Percentiles rank a stretch among this genome's conserved stretches.
Evolutionary conservation across 352 stramenopile species (phyloP).

Genomic region (Phytophthora sp.): DNA sequence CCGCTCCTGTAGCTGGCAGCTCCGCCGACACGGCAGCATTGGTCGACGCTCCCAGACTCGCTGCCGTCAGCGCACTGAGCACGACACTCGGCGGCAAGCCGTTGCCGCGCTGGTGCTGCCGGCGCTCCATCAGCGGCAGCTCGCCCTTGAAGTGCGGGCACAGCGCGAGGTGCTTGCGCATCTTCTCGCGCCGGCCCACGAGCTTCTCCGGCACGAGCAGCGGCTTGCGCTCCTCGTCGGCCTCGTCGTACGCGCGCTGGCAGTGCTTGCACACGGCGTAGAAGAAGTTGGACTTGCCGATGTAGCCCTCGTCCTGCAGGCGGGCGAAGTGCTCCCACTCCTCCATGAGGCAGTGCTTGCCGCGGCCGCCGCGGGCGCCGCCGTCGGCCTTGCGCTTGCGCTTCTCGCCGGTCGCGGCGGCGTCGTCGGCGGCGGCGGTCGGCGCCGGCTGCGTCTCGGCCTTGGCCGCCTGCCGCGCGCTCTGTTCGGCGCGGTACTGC

Average conservation of each 20-base stretch:
- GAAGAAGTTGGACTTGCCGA: constrained; percentile 87
- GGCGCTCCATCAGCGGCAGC: constrained; percentile 59
- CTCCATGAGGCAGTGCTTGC: constrained; percentile 86
- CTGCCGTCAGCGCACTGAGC: constrained; percentile 15
- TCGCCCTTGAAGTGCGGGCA: constrained; percentile 74
- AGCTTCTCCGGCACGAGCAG: constrained; percentile 64
- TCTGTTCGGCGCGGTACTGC: constrained; percentile 71
- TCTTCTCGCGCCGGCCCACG: constrained; percentile 77
- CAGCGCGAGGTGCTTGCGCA: constrained; percentile 72
- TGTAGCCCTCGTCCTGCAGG: constrained; percentile 79
- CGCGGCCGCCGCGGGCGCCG: constrained; percentile 49
- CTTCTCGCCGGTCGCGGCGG: constrained; percentile 33
- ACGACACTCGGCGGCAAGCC: constrained; percentile 26
- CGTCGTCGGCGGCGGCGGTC: not conserved
- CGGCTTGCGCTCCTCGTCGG: constrained; percentile 57
- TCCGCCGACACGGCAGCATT: not conserved
- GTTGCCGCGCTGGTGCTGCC: constrained; percentile 21
- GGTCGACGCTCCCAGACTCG: not conserved
- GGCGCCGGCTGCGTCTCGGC: constrained; percentile 21
- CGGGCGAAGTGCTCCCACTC: constrained; percentile 84
- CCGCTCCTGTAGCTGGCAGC: not conserved
- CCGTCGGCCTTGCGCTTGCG: constrained; percentile 53
- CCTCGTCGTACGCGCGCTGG: constrained; percentile 64
- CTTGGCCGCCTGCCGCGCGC: constrained; percentile 25
- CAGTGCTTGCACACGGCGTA: constrained; percentile 75